Base-by-base conservation (phyloP, 805 yeast species). In the Ogataea methylovora region DNA sequence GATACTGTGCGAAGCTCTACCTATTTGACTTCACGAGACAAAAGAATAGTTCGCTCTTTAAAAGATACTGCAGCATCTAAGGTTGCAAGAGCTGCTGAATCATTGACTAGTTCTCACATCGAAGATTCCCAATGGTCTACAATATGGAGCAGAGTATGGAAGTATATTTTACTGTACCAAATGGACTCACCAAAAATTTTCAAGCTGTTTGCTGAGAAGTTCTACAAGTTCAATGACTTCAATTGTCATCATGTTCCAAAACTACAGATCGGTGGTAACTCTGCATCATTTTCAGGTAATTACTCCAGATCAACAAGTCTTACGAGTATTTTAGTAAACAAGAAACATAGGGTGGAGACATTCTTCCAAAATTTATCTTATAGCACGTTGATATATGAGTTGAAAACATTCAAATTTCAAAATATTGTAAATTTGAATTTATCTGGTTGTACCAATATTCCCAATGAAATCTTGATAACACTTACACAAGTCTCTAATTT, bases 91-190 rank as follows among this genome's bases (percentile, higher is more conserved):
- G 32, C 45, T 19, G 39, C 54, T 3, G 29, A 41, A 1, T 34
- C 31, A 5, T 25, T 62, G 16, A 52, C 41, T 0, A 15, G 13
- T 1, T 21, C 35, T 2, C 55, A 58, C 28, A 33, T 63, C 5
- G 33, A 34, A 11, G 32, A 43, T 8, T 44, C 36, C 8, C 44
- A 18, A 31, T 60, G 45, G 54, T 29, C 18, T 13, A 27, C 29
- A 22, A 32, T 49, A 6, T 60, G 67, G 67, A 22, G 30, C 8
- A 19, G 13, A 2, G 62, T 61, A 1, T 64, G 69, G 69, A 11
- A 40, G 1, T 41, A 38, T 33, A 50, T 60, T 5, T 21, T 51
- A 41, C 16, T 29, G 14, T 35, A 48, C 39, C 60, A 54, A 43
- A 31, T 33, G 36, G 69, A 63, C 37, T 40, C 54, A 0, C 59